These are phyloP conservation scores for Anacardium occidentale DNA, from an alignment of 345 rosid species.

Conservation along the genomic window DNA sequence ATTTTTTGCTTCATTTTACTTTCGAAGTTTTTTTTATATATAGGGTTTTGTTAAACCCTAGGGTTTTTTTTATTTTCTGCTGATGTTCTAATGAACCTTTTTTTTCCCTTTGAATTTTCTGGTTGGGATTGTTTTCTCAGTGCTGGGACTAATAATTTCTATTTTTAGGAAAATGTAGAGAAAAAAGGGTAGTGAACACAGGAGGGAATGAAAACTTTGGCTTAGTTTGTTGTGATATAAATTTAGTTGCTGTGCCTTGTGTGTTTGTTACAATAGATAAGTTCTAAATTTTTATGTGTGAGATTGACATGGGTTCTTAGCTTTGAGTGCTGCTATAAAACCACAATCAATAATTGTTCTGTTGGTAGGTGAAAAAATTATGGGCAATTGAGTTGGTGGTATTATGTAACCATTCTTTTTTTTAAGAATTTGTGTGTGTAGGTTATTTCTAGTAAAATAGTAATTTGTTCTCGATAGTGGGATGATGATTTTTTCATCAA, in stretches of 20 bases:
- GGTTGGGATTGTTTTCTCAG: neutral
- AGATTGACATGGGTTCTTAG: slow-evolving; percentile 3
- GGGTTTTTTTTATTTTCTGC: neutral
- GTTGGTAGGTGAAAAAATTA: neutral
- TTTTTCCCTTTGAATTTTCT: neutral
- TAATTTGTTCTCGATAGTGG: neutral
- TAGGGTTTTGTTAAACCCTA: neutral
- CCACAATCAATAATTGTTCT: neutral
- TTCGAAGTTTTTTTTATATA: neutral
- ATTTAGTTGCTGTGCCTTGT: neutral
- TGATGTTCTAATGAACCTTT: neutral
- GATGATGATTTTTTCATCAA: neutral
- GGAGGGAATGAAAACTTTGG: neutral
- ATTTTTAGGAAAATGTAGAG: neutral
- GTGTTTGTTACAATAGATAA: neutral
- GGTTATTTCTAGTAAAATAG: neutral
- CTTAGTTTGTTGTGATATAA: neutral
- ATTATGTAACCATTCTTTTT: neutral
- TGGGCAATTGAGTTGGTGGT: neutral
- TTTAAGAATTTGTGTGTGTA: too few relatives aligned
- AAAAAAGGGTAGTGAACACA: neutral
- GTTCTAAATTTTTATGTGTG: neutral
- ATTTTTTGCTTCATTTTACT: neutral
- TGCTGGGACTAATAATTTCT: neutral
- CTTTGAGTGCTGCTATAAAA: neutral